Base-by-base conservation (phyloP, 169 alveolate species). In the Plasmodium sp. region DNA sequence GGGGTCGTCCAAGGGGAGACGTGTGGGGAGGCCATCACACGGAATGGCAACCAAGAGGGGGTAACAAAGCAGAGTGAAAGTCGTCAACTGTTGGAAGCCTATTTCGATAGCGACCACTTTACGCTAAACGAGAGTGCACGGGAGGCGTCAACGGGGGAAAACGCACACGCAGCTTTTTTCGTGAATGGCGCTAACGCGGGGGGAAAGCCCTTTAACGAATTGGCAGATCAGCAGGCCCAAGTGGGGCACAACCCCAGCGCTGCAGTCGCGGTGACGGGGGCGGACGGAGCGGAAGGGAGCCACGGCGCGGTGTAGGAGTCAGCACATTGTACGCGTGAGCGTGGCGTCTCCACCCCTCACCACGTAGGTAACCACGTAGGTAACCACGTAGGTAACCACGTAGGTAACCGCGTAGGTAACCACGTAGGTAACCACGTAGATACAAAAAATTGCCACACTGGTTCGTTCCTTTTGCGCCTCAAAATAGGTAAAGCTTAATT, bases 71-170 rank as follows among this genome's bases (percentile, higher is more conserved):
- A 75, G 75, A 75, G 39, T 16, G 81, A 75, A 5, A 85, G 45
- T 73, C 71, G 77, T 5, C 36, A 85, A 56, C 3, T 85, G 54
- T 3, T 85, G 12, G 86, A 85, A 22, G 80, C 56, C 41, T 85
- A 75, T 54, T 85, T 85, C 80, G 56, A 85, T 85, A 75, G 77
- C 27, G 9, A n/a, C 31, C 22, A 77, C 43, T 85, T 75, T 74
- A 27, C 22, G 45, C 56, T 85, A 12, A 85, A 33, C 67, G 93
- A 85, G 16, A 75, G 67, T 54, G 80, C 41, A 48, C 18, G 14
- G 48, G 80, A 51, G n/a, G 39, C 41, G 27, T n/a, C 48, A 10
- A 39, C 18, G 34, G 93, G 67, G 41, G 67, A 77, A 48, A 75
- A 75, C 10, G 16, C 41, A 3, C 62, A 51, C 14, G 67, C n/a